phyloP scores from a whole-genome alignment of 768 basidiomycete species.

The Leucocoprinus sp. region DNA sequence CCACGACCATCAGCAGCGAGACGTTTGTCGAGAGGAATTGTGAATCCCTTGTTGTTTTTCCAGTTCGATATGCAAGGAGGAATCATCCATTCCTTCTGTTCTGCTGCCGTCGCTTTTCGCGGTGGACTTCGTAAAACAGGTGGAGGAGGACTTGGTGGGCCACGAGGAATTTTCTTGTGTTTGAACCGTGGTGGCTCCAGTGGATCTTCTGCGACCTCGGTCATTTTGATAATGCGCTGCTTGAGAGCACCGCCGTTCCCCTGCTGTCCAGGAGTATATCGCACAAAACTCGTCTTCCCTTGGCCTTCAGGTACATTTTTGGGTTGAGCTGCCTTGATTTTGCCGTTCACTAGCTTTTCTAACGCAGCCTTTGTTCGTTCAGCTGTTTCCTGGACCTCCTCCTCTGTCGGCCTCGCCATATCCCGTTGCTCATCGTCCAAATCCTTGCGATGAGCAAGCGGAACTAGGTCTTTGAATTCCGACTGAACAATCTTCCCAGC shows the following conservation, averaged over 20 bases:
- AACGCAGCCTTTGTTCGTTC: constrained; percentile 87
- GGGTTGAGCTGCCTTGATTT: constrained; percentile 98
- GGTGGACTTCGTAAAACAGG: constrained; percentile 94
- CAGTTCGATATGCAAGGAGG: constrained; percentile 99
- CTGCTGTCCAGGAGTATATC: constrained; percentile 95
- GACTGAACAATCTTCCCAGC: constrained; percentile 83
- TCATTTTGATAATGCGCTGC: constrained; percentile 99
- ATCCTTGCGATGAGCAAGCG: constrained; percentile 83
- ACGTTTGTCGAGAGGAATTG: constrained; percentile 96
- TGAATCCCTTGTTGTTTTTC: constrained; percentile 99
- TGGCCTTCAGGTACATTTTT: constrained; percentile 86
- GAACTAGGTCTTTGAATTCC: constrained; percentile 96
- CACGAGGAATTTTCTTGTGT: constrained; percentile 97
- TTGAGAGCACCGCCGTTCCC: constrained; percentile 60
- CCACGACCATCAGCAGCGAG: constrained; percentile 98
- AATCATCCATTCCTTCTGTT: constrained; percentile 99
- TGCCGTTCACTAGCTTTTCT: constrained; percentile 88
- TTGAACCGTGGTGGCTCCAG: constrained; percentile 96
- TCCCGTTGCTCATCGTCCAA: constrained; percentile 59
- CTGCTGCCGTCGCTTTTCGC: constrained; percentile 89
- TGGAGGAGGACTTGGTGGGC: constrained; percentile 93
- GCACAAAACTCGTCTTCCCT: constrained; percentile 83
- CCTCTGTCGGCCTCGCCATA: constrained; percentile 93
- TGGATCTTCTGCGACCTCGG: constrained; percentile 95
- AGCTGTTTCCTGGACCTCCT: constrained; percentile 84